Evolutionary conservation across 148 eudicot genomes (phyloP).

Genomic region (Oxyria digyna): DNA sequence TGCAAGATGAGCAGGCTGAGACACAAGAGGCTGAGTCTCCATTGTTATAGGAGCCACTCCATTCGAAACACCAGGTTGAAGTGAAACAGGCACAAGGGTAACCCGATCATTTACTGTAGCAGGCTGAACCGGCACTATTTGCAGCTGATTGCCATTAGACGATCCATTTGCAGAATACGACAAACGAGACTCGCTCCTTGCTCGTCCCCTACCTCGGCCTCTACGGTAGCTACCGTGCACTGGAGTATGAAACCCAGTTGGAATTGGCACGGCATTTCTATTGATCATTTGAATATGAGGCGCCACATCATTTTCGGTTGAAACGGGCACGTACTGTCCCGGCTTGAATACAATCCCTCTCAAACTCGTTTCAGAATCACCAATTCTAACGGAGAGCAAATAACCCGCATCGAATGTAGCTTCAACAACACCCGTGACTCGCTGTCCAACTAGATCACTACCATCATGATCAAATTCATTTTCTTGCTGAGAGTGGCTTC

Average conservation of each 20-base stretch:
- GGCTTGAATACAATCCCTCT: slow-evolving; percentile 93
- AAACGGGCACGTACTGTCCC: slow-evolving; percentile 63
- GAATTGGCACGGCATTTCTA: slow-evolving; percentile 44
- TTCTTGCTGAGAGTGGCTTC: slow-evolving; percentile 13
- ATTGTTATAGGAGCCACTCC: slow-evolving; percentile 17
- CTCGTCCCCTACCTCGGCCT: slow-evolving; percentile 27
- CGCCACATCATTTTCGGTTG: slow-evolving; percentile 69
- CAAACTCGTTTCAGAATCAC: slow-evolving; percentile 49
- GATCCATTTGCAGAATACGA: slow-evolving; percentile 28
- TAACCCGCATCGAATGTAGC: slow-evolving; percentile 29
- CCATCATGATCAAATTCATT: slow-evolving; percentile 8
- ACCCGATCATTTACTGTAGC: slow-evolving; percentile 49
- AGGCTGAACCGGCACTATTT: slow-evolving; percentile 23
- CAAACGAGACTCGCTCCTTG: slow-evolving; percentile 19
- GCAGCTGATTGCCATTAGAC: slow-evolving; percentile 21
- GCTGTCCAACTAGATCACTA: slow-evolving; percentile 24
- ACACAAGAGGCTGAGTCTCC: slow-evolving; percentile 29
- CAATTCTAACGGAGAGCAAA: slow-evolving; percentile 39
- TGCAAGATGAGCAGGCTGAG: slow-evolving; percentile 34
- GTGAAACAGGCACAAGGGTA: slow-evolving; percentile 56
- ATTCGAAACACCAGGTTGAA: slow-evolving; percentile 48
- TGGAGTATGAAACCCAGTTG: slow-evolving; percentile 18
- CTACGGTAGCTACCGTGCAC: slow-evolving; percentile 16
- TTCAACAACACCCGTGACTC: slow-evolving; percentile 30
- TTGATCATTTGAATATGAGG: slow-evolving; percentile 58